Conservation (phyloP, 176 grass and related monocot genomes). For the Elaeis guineensis region DNA sequence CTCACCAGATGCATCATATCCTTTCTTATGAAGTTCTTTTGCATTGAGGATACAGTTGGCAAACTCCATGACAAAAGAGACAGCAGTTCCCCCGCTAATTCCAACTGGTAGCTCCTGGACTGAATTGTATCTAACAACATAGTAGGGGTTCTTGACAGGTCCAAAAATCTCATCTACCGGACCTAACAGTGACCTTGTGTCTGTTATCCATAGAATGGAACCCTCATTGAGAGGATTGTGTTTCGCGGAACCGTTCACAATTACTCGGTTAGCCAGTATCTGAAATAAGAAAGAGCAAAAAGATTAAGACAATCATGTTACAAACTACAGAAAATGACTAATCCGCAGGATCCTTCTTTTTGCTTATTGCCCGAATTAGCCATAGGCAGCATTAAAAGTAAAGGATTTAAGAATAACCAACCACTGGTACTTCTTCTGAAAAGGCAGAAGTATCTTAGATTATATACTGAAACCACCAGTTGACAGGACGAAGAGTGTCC, state of each 20-base stretch:
- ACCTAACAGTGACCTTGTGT: slow-evolving; percentile 56
- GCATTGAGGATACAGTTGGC: slow-evolving; percentile 69
- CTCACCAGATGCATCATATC: slow-evolving; percentile 67
- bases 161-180: slow-evolving; percentile 88
- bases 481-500: too few relatives aligned
- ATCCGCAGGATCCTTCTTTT: too few relatives aligned
- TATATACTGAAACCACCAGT: too few relatives aligned
- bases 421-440: too few relatives aligned
- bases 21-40: slow-evolving; percentile 63
- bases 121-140: slow-evolving; percentile 73
- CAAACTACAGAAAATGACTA: too few relatives aligned
- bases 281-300: slow-evolving; percentile 22
- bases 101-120: slow-evolving; percentile 51
- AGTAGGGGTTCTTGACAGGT: slow-evolving; percentile 85
- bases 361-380: too few relatives aligned
- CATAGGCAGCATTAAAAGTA: too few relatives aligned
- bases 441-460: too few relatives aligned
- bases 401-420: too few relatives aligned
- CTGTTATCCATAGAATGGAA: slow-evolving; percentile 88
- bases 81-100: slow-evolving; percentile 48
- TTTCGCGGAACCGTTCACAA: slow-evolving; percentile 73
- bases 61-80: slow-evolving; percentile 74
- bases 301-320: neutral
- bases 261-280: slow-evolving; percentile 70
- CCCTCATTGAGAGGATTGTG: slow-evolving; percentile 83